Base-by-base conservation (phyloP, 2,329 filamentous ascomycete species). In the Sporothrix pseudoabietina region DNA sequence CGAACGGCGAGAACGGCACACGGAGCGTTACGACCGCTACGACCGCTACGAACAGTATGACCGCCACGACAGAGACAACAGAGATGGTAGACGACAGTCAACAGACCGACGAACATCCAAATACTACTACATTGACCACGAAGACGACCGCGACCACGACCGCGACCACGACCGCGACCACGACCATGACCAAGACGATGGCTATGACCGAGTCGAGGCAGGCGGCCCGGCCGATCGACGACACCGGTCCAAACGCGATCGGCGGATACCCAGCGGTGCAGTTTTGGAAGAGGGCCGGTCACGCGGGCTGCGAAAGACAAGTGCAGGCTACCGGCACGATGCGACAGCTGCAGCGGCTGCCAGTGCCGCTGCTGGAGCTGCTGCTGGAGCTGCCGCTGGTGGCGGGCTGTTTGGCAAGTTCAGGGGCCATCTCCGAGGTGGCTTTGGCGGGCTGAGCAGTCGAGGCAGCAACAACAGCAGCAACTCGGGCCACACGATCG, bases 201-300 rank as follows among this genome's bases (percentile, higher is more conserved):
- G 74, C 3, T 76, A 76, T 35, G 74, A 61, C 19, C 72, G 75
- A 4, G 75, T 76, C 0, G 55, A 52, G 49, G 73, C 72, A 0
- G 74, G 71, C 55, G 73, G 72, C 26, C 16, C 19, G 4, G 73
- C 44, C 3, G 75, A 76, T 54, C 68, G 72, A 10, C 71, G 55
- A 4, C 75, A 76, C 65, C 73, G 63, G 39, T 10, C 63, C 19
- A 65, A 61, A 44, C 74, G 75, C 19, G 76, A 89, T 78, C 85
- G 85, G 73, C 84, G 91, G 75, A 84, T 92, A n/a, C 90, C 91
- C 26, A 93, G 91, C 75, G 91, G 91, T 26, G 89, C 90, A 0
- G 82, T 91, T 22, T 83, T 92, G 77, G 91, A 93, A 78, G 91
- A 93, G 79, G 91, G 91, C 0, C 81, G 83, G n/a, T 55, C 75